These are phyloP conservation scores for Aureobasidium sp. DNA, from an alignment of 2,329 filamentous ascomycete species.

Conservation along the genomic window DNA sequence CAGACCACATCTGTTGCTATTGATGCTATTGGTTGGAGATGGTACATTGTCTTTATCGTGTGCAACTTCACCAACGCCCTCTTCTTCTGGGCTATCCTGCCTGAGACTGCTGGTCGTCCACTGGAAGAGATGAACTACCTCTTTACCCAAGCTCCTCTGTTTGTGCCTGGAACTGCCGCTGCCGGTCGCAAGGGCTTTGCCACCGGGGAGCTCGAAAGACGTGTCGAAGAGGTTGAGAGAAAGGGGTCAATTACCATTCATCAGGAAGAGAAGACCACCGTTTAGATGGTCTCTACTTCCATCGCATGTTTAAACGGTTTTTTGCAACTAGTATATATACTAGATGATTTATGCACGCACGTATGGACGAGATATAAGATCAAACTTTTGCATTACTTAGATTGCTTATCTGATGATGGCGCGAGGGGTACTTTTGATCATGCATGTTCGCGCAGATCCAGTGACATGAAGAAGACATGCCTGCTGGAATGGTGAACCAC, in stretches of 20 bases:
- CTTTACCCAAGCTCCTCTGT: slow-evolving; percentile 56
- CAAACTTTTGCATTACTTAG: background rate
- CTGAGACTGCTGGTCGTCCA: slow-evolving; percentile 56
- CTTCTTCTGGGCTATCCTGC: slow-evolving; percentile 60
- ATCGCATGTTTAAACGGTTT: too few species aligned
- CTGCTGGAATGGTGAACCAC: too few species aligned
- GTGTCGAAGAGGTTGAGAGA: slow-evolving; percentile 46
- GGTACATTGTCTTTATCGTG: slow-evolving; percentile 56
- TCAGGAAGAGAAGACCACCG: slow-evolving; percentile 1
- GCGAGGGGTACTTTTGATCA: background rate
- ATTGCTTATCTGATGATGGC: background rate
- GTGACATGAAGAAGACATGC: too few species aligned
- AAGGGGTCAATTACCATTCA: slow-evolving; percentile 14
- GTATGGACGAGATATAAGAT: background rate
- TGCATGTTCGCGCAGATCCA: background rate
- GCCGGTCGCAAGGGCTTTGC: slow-evolving; percentile 44
- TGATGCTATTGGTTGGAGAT: slow-evolving; percentile 45
- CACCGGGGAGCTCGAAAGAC: slow-evolving; percentile 50
- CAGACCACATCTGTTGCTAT: slow-evolving; percentile 58
- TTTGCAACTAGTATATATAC: background rate
- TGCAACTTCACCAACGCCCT: slow-evolving; percentile 62
- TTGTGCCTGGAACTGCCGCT: slow-evolving; percentile 47
- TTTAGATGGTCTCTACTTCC: background rate
- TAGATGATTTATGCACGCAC: background rate
- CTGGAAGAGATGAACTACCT: slow-evolving; percentile 50